Base-by-base conservation (phyloP, 2,329 filamentous ascomycete genomes). In the Arthrobotrys conoides region DNA sequence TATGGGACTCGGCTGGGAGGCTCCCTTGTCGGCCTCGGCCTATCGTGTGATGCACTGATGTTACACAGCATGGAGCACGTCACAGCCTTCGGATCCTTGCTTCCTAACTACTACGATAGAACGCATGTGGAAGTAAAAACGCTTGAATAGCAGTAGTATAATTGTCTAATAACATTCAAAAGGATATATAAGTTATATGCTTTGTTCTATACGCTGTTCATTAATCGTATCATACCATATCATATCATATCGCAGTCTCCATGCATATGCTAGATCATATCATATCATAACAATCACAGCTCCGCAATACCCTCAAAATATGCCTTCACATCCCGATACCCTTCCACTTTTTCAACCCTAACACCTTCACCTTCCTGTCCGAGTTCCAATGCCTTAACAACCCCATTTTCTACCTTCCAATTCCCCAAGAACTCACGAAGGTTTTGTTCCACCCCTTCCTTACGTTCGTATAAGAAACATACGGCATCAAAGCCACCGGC, bases 401-500 rank as follows among this genome's bases (percentile, higher is more conserved):
- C 89, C 0, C 88, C 88, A 53, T 87, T 88, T 81, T 88, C 89
- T 59, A 87, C 85, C 80, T 84, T 82, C 76, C 87, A 77, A 9
- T 82, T 81, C 2, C 82, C 83, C 75, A 97, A 84, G 51, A 93
- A 90, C 51, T 80, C 88, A 87, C 22, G 98, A 84, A 12, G 86
- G 85, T 22, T 83, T 83, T 70, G 38, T 41, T 91, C 85, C 0
- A 93, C 92, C 61, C 87, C 88, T 41, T 87, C 87, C 67, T 92
- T 90, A 82, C 97, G 93, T 82, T 88, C 88, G 80, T 97, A 89
- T 76, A 99, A 84, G 77, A 99, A 84, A 0, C 91, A 92, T 70
- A 97, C 88, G 0, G 96, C 96, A 86, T 99, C 96, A 83, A 92
- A 97, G 0, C 96, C 96, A 9, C 96, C 96, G 0, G 96, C 96